These are phyloP conservation scores for Parmelia sp. DNA, from an alignment of 495 filamentous ascomycete genomes.

Conservation along the genomic window DNA sequence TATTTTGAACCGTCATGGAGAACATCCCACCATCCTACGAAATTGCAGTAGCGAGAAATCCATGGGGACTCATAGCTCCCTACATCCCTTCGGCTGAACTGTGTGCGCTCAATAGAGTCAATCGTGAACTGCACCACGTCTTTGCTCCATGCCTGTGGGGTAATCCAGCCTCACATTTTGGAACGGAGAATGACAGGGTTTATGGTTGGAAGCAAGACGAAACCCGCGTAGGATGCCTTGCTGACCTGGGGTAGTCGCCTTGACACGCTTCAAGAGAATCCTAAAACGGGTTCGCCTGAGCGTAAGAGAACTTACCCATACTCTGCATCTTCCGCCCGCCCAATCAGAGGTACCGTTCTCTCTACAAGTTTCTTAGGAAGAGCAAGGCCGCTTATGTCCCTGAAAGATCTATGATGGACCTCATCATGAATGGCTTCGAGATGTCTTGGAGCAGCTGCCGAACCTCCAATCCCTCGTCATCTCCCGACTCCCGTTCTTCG, in stretches of 20 bases:
- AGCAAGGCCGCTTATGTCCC: neutral
- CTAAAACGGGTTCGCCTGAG: conserved; percentile 48
- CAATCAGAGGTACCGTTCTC: conserved; percentile 41
- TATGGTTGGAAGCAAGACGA: conserved; percentile 40
- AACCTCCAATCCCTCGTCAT: conserved; percentile 57
- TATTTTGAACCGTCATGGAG: conserved; percentile 36
- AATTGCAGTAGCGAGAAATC: conserved; percentile 50
- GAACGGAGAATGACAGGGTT: conserved; percentile 55
- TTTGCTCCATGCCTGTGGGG: conserved; percentile 61
- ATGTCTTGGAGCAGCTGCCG: conserved; percentile 55
- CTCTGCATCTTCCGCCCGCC: conserved; percentile 60
- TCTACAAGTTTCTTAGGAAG: neutral
- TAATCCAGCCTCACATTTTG: conserved; percentile 59
- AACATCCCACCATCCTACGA: conserved; percentile 55
- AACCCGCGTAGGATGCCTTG: neutral
- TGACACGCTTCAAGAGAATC: conserved; percentile 57
- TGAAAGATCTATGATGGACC: conserved; percentile 52
- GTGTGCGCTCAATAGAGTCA: conserved; percentile 53
- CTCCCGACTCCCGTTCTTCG: conserved; percentile 56
- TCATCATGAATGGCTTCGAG: conserved; percentile 54
- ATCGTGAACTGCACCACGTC: conserved; percentile 51
- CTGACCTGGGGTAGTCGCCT: conserved; percentile 42
- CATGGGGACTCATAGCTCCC: conserved; percentile 55
- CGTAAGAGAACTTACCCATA: conserved; percentile 55
- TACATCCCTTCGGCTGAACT: conserved; percentile 55